phyloP scores from a whole-genome alignment of 2,329 filamentous ascomycete species.

The Westerdykella aurantiaca region DNA sequence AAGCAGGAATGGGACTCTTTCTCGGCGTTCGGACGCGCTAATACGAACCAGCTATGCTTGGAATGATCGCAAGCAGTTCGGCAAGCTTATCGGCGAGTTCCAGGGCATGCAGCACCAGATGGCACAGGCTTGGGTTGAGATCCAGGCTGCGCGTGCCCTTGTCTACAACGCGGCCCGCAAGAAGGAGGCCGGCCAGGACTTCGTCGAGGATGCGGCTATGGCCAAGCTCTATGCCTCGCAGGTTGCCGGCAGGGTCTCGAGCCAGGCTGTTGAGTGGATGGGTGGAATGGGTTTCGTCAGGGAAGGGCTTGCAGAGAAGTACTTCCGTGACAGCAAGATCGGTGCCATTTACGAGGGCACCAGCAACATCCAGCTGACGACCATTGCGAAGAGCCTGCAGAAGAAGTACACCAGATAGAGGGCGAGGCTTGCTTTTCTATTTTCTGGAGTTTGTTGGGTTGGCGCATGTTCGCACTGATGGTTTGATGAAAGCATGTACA shows the following conservation, averaged over 20 bases:
- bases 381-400: conserved; percentile 65
- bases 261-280: conserved; percentile 96
- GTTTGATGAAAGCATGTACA: no score
- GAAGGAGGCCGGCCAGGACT: conserved; percentile 96
- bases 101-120: conserved; percentile 99
- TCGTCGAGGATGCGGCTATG: conserved; percentile 95
- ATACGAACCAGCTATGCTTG: conserved; percentile 66
- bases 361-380: conserved; percentile 66
- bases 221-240: conserved; percentile 93
- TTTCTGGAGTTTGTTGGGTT: no score
- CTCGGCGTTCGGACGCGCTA: neutral
- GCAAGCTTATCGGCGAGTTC: conserved; percentile 88
- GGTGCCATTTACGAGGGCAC: conserved; percentile 95
- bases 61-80: conserved; percentile 98
- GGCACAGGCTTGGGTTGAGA: conserved; percentile 91
- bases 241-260: conserved; percentile 79
- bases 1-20: conserved; percentile 23
- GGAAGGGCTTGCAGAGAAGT: conserved; percentile 96
- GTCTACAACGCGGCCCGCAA: conserved; percentile 95
- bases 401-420: conserved; percentile 58
- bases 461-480: no score
- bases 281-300: conserved; percentile 98
- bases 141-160: conserved; percentile 80
- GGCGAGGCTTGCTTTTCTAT: no score
- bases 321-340: conserved; percentile 96